Percentiles rank a stretch among this genome's conserved stretches.
phyloP scores from a whole-genome alignment of 2,329 filamentous ascomycete genomes.

The Cladosporium halotolerans region DNA sequence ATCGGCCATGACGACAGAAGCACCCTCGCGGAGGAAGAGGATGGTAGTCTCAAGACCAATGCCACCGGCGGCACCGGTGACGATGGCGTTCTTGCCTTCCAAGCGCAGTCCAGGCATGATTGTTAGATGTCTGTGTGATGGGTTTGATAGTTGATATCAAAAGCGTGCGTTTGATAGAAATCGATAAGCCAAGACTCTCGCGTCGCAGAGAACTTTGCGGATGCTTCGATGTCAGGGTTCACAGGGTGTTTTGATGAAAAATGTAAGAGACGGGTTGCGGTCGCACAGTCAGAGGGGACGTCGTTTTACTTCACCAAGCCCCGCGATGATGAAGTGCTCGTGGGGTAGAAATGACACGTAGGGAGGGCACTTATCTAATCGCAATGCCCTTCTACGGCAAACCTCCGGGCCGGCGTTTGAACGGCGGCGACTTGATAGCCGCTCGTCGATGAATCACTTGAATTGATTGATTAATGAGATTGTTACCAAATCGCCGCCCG shows the following conservation, averaged over 20 bases:
- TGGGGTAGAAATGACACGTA: conserved; percentile 7
- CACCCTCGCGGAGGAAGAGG: conserved; percentile 83
- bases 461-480: no score
- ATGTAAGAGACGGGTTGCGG: neutral
- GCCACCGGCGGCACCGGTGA: conserved; percentile 81
- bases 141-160: neutral
- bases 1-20: conserved; percentile 77
- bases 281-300: neutral
- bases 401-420: no score
- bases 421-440: no score
- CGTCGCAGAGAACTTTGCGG: neutral
- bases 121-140: neutral
- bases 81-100: conserved; percentile 62
- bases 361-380: conserved; percentile 6
- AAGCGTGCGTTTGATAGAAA: neutral
- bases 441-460: no score
- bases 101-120: conserved; percentile 37
- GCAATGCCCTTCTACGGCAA: neutral
- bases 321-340: conserved; percentile 7
- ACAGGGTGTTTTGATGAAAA: no score
- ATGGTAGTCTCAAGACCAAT: conserved; percentile 90
- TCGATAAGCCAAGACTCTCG: neutral
- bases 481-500: no score
- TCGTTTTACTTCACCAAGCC: neutral
- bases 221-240: no score